Conservation (phyloP, 805 yeast species). For the Cyberlindnera bimundalis region DNA sequence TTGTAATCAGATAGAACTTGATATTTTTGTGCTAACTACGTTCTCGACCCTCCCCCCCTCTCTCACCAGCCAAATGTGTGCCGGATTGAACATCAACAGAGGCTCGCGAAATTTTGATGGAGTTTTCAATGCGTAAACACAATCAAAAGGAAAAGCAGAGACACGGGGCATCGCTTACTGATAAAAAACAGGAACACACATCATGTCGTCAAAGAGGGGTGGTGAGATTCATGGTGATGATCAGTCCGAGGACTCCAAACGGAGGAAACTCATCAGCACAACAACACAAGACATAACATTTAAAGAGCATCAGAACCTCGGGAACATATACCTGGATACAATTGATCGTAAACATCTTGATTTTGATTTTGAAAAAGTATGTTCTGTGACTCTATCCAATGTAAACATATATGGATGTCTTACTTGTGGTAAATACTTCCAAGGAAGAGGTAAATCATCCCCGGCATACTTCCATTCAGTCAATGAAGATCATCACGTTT, state of each 20-base stretch:
- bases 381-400: constrained; percentile 58
- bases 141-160: no score
- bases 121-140: no score
- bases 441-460: constrained; percentile 62
- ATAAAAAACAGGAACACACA: no score
- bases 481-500: constrained; percentile 60
- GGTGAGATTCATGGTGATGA: no score
- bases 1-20: no score
- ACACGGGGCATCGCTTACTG: no score
- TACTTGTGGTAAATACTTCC: constrained; percentile 68
- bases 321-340: constrained; percentile 28
- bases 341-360: constrained; percentile 39
- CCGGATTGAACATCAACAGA: no score
- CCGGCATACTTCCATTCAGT: constrained; percentile 69
- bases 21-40: no score
- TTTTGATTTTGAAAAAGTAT: constrained; percentile 67
- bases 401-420: constrained; percentile 69
- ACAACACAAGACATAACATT: background rate
- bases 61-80: no score
- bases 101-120: no score
- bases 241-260: background rate
- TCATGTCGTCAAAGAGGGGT: no score
- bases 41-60: no score
- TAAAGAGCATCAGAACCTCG: constrained; percentile 4
- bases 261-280: background rate